phyloP scores from a whole-genome alignment of 208 protist species.

The Trypanosoma theileri region DNA sequence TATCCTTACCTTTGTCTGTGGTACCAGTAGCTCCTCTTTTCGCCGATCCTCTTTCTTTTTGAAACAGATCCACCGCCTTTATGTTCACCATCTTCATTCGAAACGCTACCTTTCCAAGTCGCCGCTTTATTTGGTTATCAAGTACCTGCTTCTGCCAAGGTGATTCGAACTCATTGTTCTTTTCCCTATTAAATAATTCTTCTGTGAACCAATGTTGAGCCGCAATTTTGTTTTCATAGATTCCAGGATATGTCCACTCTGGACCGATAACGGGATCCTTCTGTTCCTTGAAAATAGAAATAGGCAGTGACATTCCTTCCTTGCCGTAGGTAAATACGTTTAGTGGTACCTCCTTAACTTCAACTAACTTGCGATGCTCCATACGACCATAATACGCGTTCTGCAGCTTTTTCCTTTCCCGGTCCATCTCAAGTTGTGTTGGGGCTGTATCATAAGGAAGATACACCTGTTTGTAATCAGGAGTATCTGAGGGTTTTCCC shows the following conservation, averaged over 20 bases:
- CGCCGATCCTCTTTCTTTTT: constrained; percentile 80
- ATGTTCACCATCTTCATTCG: constrained; percentile 81
- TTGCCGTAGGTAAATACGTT: constrained; percentile 93
- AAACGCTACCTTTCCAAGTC: constrained; percentile 65
- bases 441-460: constrained; percentile 83
- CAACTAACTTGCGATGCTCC: constrained; percentile 75
- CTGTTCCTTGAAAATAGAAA: constrained; percentile 91
- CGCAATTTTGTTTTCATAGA: constrained; percentile 91
- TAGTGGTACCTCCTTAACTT: constrained; percentile 86
- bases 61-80: constrained; percentile 81
- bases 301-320: constrained; percentile 90
- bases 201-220: constrained; percentile 80
- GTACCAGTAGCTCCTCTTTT: constrained; percentile 51
- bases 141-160: constrained; percentile 81
- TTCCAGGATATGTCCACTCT: constrained; percentile 90
- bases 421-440: constrained; percentile 76
- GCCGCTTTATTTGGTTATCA: constrained; percentile 83
- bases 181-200: constrained; percentile 83
- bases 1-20: constrained; percentile 21
- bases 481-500: constrained; percentile 75
- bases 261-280: constrained; percentile 85
- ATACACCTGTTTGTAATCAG: constrained; percentile 88
- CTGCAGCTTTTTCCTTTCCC: constrained; percentile 68
- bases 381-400: constrained; percentile 69
- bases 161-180: constrained; percentile 64